These are phyloP conservation scores for Lachnellula arida DNA, from an alignment of 2,329 filamentous ascomycete genomes.

Conservation along the genomic window DNA sequence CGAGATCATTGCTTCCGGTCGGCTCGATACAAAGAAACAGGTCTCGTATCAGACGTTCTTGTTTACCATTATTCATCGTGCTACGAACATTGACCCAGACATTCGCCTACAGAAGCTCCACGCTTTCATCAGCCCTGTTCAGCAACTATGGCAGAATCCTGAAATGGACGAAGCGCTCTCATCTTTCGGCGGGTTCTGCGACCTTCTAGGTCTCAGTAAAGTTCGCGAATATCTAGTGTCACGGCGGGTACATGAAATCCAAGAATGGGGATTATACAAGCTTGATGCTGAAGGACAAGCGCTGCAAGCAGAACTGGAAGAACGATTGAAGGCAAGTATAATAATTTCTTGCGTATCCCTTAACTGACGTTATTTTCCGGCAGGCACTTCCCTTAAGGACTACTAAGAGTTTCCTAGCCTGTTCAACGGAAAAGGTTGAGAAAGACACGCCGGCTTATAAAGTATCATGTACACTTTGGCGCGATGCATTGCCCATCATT, in stretches of 20 bases:
- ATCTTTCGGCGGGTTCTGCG: constrained; percentile 74
- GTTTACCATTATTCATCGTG: constrained; percentile 90
- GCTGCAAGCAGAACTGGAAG: constrained; percentile 73
- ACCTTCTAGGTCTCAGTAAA: constrained; percentile 71
- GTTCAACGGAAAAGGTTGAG: constrained; percentile 84
- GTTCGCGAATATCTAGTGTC: constrained; percentile 74
- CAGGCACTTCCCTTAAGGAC: constrained; percentile 70
- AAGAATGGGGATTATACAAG: constrained; percentile 75
- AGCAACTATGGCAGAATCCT: constrained; percentile 71
- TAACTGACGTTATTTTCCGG: constrained; percentile 3
- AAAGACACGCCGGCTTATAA: constrained; percentile 68
- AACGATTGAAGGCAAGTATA: constrained; percentile 61
- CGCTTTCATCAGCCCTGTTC: constrained; percentile 77
- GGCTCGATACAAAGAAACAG: constrained; percentile 74
- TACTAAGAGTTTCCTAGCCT: constrained; percentile 88
- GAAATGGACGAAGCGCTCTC: constrained; percentile 64
- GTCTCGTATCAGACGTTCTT: constrained; percentile 86
- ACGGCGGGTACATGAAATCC: constrained; percentile 67
- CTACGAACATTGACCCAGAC: constrained; percentile 66
- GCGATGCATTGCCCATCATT: constrained; percentile 73
- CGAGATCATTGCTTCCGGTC: constrained; percentile 68
- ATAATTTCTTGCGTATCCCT: constrained; percentile 28
- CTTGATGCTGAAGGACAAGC: constrained; percentile 76
- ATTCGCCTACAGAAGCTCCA: constrained; percentile 67
- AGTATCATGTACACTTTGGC: constrained; percentile 78